These are phyloP conservation scores for Leccinum ochraceum DNA, from an alignment of 768 basidiomycete genomes.

Conservation along the genomic window DNA sequence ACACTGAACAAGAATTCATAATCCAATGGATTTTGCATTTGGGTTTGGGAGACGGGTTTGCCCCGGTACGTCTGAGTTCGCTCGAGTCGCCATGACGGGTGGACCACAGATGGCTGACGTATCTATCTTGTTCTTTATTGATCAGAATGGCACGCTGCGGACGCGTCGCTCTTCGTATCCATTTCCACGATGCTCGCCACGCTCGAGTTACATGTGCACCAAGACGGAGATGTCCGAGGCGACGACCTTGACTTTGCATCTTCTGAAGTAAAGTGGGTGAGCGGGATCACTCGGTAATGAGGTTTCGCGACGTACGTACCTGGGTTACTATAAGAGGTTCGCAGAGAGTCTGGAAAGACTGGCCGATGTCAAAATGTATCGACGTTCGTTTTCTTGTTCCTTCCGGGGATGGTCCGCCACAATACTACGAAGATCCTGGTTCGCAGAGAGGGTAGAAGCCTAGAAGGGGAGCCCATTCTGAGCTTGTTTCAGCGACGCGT, in stretches of 20 bases:
- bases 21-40: constrained; percentile 12
- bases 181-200: constrained; percentile 16
- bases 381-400: neutral
- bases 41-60: constrained; percentile 17
- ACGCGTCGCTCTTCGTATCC: too few relatives aligned
- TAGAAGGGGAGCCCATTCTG: too few relatives aligned
- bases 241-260: neutral
- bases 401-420: neutral
- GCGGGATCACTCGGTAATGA: constrained; percentile 11
- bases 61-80: neutral
- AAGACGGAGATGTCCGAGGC: neutral
- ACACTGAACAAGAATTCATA: constrained; percentile 3
- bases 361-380: neutral
- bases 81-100: neutral
- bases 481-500: too few relatives aligned
- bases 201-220: constrained; percentile 5
- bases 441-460: too few relatives aligned
- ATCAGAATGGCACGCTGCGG: constrained; percentile 5
- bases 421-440: neutral
- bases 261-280: constrained; percentile 5
- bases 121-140: neutral
- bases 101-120: neutral
- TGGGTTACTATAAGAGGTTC: neutral
- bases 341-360: neutral
- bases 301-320: neutral